phyloP scores from a whole-genome alignment of 192 early-diverging fungal genomes.

The Allomyces javanicus region DNA sequence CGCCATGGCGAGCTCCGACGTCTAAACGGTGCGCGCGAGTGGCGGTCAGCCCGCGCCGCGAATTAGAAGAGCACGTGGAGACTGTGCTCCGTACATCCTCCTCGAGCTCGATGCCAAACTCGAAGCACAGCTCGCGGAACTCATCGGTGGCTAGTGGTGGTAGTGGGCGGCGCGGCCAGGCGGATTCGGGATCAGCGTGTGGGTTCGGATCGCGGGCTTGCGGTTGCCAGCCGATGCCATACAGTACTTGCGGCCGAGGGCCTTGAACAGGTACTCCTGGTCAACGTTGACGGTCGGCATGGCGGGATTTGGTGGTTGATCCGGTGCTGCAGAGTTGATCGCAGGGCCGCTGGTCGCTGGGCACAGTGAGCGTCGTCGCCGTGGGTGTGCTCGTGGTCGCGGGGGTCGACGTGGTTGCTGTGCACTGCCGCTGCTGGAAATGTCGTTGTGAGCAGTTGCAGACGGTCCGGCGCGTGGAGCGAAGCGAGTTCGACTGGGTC shows the following conservation, averaged over 20 bases:
- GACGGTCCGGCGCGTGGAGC: too few species aligned
- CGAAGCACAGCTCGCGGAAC: conserved; percentile 96
- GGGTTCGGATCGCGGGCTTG: background rate
- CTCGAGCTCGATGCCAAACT: conserved; percentile 96
- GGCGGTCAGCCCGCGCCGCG: background rate
- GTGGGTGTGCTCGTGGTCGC: too few species aligned
- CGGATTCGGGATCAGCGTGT: too few species aligned
- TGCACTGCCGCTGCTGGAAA: too few species aligned
- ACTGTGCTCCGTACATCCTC: conserved; percentile 50
- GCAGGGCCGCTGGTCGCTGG: too few species aligned
- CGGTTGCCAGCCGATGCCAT: conserved; percentile 6
- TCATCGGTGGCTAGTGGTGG: conserved; percentile 41
- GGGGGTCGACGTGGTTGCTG: too few species aligned
- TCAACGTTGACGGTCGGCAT: conserved; percentile 97
- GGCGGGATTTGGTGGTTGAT: conserved; percentile 2
- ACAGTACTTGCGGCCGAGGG: conserved; percentile 64
- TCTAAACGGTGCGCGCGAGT: conserved; percentile 16
- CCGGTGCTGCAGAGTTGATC: too few species aligned
- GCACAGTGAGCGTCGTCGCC: too few species aligned
- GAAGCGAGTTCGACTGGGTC: too few species aligned
- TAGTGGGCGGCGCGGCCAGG: background rate
- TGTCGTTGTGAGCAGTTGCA: too few species aligned
- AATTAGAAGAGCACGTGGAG: conserved; percentile 2
- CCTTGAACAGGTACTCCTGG: conserved; percentile 64
- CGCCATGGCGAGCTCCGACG: conserved; percentile 63